Evolutionary conservation across 495 filamentous ascomycete species (phyloP).

Genomic region (Chaetomium tenue): DNA sequence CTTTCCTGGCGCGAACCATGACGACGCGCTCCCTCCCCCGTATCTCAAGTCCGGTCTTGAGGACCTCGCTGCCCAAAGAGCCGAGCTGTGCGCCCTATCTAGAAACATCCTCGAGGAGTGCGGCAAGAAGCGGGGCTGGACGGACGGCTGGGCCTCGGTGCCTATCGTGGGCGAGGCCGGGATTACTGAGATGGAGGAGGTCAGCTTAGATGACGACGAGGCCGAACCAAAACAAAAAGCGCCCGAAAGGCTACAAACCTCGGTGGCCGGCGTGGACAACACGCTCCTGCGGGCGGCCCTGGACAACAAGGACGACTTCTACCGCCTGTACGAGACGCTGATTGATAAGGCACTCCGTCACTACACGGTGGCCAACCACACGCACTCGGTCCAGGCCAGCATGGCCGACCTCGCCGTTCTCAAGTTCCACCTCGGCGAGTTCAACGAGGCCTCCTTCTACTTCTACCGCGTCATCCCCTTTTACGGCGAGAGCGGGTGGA

Average conservation of each 20-base stretch:
- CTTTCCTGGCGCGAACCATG: slow-evolving; percentile 40
- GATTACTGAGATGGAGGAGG: slow-evolving; percentile 54
- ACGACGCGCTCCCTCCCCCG: slow-evolving; percentile 35
- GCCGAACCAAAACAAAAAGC: slow-evolving; percentile 33
- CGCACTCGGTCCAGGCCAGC: slow-evolving; percentile 69
- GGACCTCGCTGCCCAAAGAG: slow-evolving; percentile 77
- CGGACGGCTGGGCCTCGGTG: slow-evolving; percentile 68
- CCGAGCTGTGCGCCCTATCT: slow-evolving; percentile 75
- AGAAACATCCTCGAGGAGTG: slow-evolving; percentile 73
- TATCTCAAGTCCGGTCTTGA: slow-evolving; percentile 67
- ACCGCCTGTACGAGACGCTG: slow-evolving; percentile 67
- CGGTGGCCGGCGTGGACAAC: slow-evolving; percentile 52
- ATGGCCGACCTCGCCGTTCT: slow-evolving; percentile 84
- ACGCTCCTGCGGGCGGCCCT: slow-evolving; percentile 51
- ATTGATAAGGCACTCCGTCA: slow-evolving; percentile 70
- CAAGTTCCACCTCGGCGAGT: slow-evolving; percentile 73
- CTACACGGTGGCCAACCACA: slow-evolving; percentile 71
- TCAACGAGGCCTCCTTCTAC: slow-evolving; percentile 68
- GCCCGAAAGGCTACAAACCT: slow-evolving; percentile 22
- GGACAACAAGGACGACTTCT: slow-evolving; percentile 50
- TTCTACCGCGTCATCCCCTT: slow-evolving; percentile 79
- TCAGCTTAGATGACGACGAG: slow-evolving; percentile 47
- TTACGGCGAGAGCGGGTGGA: slow-evolving; percentile 80
- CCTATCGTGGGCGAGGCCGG: slow-evolving; percentile 54
- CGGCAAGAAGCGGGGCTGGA: slow-evolving; percentile 72